Percentiles rank a stretch among this genome's conserved stretches.
phyloP scores from a whole-genome alignment of 2,329 filamentous ascomycete species.

The Penicillium sp. region DNA sequence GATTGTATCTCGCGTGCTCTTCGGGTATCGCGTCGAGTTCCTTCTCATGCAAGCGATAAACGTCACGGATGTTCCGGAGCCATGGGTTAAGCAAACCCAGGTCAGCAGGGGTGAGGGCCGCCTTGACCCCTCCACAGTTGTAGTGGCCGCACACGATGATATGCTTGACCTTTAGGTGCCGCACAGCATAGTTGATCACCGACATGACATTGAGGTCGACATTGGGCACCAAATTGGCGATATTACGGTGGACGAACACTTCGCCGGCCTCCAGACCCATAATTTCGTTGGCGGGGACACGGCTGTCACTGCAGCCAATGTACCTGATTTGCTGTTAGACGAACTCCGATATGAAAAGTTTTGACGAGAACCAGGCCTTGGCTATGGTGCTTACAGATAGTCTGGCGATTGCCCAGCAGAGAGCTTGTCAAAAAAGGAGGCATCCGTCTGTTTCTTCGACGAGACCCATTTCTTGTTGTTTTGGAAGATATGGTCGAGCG shows the following conservation, averaged over 20 bases:
- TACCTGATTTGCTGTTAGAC: constrained; percentile 20
- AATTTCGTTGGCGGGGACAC: constrained; percentile 28
- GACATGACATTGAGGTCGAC: constrained; percentile 26
- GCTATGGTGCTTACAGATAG: constrained; percentile 43
- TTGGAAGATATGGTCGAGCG: constrained; percentile 59
- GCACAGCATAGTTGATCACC: constrained; percentile 28
- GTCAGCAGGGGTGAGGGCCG: constrained; percentile 56
- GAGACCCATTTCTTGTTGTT: constrained; percentile 60
- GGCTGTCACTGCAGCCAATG: constrained; percentile 29
- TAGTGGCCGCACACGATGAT: constrained; percentile 64
- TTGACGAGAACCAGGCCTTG: not conserved
- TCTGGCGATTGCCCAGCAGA: constrained; percentile 58
- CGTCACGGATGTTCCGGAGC: constrained; percentile 60
- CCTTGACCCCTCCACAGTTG: constrained; percentile 57
- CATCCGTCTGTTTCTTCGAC: constrained; percentile 51
- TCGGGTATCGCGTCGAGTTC: constrained; percentile 49
- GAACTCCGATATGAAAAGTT: not conserved
- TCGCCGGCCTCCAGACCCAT: constrained; percentile 28
- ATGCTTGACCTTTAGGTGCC: constrained; percentile 50
- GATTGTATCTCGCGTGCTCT: constrained; percentile 17
- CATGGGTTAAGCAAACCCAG: constrained; percentile 64
- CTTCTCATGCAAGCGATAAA: constrained; percentile 61
- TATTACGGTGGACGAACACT: constrained; percentile 30
- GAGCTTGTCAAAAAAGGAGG: constrained; percentile 58
- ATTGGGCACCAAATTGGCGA: constrained; percentile 28